Percentiles rank a stretch among this genome's conserved stretches.
Conservation (phyloP, 2,329 filamentous ascomycete species). For the Cordyceps farinosa region DNA sequence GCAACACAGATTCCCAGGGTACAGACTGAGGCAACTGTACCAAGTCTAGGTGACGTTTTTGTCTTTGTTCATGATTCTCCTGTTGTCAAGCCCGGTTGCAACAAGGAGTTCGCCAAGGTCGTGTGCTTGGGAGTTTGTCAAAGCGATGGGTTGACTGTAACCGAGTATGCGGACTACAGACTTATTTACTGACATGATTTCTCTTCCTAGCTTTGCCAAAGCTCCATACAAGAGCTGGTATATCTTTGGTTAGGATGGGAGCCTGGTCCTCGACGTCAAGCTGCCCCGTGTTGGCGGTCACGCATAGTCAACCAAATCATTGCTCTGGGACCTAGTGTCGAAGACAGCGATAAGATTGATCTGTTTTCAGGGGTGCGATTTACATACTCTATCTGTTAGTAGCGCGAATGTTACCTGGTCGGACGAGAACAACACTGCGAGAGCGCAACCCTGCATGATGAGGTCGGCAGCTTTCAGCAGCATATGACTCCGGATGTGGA, state of each 20-base stretch:
- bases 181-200: too few species aligned
- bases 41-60: too few species aligned
- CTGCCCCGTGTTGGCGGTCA: slow-evolving; percentile 22
- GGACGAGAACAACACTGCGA: slow-evolving; percentile 21
- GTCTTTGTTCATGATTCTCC: too few species aligned
- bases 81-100: too few species aligned
- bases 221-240: slow-evolving; percentile 20
- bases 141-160: too few species aligned
- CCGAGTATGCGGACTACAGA: too few species aligned
- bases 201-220: neutral
- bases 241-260: slow-evolving; percentile 17
- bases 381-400: slow-evolving; percentile 17
- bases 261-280: slow-evolving; percentile 19
- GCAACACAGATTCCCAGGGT: too few species aligned
- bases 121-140: too few species aligned
- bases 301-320: slow-evolving; percentile 20
- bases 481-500: slow-evolving; percentile 18
- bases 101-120: too few species aligned
- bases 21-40: too few species aligned
- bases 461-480: slow-evolving; percentile 19
- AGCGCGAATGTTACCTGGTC: slow-evolving; percentile 20
- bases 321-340: slow-evolving; percentile 18
- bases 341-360: slow-evolving; percentile 17
- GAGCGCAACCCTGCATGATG: slow-evolving; percentile 22
- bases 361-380: slow-evolving; percentile 20